Conservation (phyloP, 1,284 basidiomycete species). For the Melanopsichium pennsylvanicum region DNA sequence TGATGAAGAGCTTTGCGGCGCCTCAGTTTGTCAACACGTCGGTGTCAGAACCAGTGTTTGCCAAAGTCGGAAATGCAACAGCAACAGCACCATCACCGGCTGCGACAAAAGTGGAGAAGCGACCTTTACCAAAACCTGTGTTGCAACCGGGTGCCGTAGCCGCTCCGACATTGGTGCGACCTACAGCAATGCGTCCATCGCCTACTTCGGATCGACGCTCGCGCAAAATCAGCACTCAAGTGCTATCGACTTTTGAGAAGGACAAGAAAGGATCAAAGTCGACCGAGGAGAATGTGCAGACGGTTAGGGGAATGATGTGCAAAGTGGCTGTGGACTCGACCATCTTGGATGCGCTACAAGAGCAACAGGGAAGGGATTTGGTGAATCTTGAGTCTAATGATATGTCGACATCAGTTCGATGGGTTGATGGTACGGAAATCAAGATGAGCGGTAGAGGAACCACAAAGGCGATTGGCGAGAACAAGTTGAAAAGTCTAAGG, state of each 20-base stretch:
- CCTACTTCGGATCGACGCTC: conserved; percentile 13
- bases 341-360: conserved; percentile 26
- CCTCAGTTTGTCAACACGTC: conserved; percentile 53
- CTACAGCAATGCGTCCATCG: conserved; percentile 28
- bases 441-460: conserved; percentile 55
- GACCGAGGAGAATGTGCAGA: neutral
- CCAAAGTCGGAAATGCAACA: conserved; percentile 6
- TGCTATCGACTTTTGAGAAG: conserved; percentile 40
- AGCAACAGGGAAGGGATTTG: too few species aligned
- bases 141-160: conserved; percentile 29
- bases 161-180: conserved; percentile 26
- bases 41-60: conserved; percentile 37
- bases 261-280: conserved; percentile 6
- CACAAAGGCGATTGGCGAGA: conserved; percentile 53
- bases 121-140: conserved; percentile 33
- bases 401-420: conserved; percentile 17
- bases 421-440: conserved; percentile 24
- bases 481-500: conserved; percentile 46
- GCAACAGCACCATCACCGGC: neutral
- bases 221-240: conserved; percentile 28
- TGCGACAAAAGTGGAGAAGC: conserved; percentile 27
- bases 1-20: conserved; percentile 36
- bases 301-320: conserved; percentile 36
- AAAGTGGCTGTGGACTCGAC: conserved; percentile 40
- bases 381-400: too few species aligned